Conservation (phyloP, 495 filamentous ascomycete species). For the Pseudevernia furfuracea region DNA sequence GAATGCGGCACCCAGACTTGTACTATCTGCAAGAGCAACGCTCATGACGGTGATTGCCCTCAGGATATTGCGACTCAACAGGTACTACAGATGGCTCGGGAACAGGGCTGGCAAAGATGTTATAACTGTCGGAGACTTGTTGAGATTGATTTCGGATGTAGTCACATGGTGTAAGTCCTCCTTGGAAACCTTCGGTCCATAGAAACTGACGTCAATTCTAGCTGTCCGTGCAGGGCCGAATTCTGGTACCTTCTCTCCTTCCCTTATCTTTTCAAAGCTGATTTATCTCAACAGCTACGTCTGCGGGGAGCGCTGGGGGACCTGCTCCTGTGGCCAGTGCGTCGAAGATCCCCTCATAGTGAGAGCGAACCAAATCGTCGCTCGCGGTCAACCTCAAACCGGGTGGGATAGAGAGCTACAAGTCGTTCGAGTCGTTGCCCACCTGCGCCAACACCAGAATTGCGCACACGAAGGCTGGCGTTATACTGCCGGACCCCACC, state of each 20-base stretch:
- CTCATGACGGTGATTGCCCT: conserved; percentile 40
- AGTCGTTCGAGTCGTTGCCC: conserved; percentile 14
- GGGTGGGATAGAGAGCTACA: conserved; percentile 5
- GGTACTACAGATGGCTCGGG: conserved; percentile 30
- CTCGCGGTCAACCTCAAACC: conserved; percentile 26
- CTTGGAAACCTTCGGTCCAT: conserved; percentile 5
- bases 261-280: neutral
- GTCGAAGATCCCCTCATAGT: conserved; percentile 31
- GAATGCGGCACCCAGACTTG: conserved; percentile 39
- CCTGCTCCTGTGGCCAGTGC: conserved; percentile 40
- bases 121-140: conserved; percentile 34
- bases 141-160: conserved; percentile 39
- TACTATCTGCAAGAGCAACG: conserved; percentile 37
- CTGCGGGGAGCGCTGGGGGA: conserved; percentile 46
- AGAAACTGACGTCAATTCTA: conserved; percentile 24
- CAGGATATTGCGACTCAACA: conserved; percentile 32
- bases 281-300: conserved; percentile 32
- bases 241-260: conserved; percentile 38
- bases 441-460: conserved; percentile 27
- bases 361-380: conserved; percentile 31
- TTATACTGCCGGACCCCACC: conserved; percentile 20
- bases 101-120: conserved; percentile 40
- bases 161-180: conserved; percentile 39
- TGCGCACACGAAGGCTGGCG: conserved; percentile 27
- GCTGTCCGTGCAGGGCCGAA: conserved; percentile 45